These are phyloP conservation scores for Pyrenophora teres DNA, from an alignment of 2,329 filamentous ascomycete species.

Conservation along the genomic window DNA sequence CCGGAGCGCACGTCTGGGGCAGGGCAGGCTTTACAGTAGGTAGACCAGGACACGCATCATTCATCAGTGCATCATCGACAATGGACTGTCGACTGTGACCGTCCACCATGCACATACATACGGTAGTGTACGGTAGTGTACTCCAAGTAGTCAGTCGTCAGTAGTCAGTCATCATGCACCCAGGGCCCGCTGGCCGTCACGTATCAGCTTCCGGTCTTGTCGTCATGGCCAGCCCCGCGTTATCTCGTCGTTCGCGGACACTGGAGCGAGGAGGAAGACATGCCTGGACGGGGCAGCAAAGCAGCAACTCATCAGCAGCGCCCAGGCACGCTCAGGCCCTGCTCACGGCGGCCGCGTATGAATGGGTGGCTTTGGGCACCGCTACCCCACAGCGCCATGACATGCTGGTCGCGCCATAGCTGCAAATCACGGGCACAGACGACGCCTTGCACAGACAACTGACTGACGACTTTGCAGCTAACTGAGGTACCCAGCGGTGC, in stretches of 20 bases:
- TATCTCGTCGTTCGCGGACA: not conserved
- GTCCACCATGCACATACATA: too few species aligned
- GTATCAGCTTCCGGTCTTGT: constrained; percentile 13
- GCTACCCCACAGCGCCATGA: constrained; percentile 3
- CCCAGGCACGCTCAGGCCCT: not conserved
- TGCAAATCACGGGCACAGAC: constrained; percentile 11
- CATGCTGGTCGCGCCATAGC: constrained; percentile 1
- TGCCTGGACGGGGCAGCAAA: too few species aligned
- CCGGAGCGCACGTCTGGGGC: constrained; percentile 16
- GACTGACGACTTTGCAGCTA: constrained; percentile 11
- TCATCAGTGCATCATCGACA: too few species aligned
- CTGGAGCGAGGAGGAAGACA: too few species aligned
- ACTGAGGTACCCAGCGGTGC: constrained; percentile 6
- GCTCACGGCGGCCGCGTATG: not conserved
- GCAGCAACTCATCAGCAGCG: too few species aligned
- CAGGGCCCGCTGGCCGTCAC: constrained; percentile 16
- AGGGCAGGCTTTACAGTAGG: not conserved
- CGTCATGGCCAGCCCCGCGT: constrained; percentile 19
- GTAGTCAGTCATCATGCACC: too few species aligned
- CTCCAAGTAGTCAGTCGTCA: too few species aligned
- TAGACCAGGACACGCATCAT: too few species aligned
- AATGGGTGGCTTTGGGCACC: constrained; percentile 2
- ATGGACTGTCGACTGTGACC: too few species aligned
- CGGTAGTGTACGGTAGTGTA: too few species aligned
- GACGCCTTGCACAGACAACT: constrained; percentile 2